Percentiles rank a stretch among this genome's conserved stretches.
These are phyloP conservation scores for Eimeria sp. DNA, from an alignment of 169 alveolate species.

Conservation along the genomic window DNA sequence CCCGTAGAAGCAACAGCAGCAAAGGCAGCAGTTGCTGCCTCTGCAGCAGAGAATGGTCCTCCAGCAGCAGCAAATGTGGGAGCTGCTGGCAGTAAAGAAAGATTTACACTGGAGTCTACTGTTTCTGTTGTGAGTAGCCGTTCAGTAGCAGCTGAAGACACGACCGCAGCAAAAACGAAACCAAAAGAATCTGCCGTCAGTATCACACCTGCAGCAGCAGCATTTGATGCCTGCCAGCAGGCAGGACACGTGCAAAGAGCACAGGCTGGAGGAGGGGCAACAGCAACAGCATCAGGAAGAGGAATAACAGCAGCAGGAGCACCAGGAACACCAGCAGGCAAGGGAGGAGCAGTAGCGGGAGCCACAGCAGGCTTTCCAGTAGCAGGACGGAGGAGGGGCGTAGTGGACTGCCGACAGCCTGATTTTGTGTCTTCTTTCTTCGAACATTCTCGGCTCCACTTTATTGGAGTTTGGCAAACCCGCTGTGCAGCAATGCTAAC, in stretches of 20 bases:
- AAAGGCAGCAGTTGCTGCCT: not conserved
- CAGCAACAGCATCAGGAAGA: not conserved
- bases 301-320: not conserved
- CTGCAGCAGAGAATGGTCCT: not conserved
- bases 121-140: not conserved
- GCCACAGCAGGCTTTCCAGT: not conserved
- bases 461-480: conserved; percentile 74
- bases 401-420: conserved; percentile 22
- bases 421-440: conserved; percentile 67
- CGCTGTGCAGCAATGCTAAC: conserved; percentile 59
- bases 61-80: not conserved
- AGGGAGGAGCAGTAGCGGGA: not conserved
- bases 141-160: not conserved
- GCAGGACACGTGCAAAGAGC: not conserved
- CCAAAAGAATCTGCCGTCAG: not conserved
- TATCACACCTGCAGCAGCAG: conserved; percentile 5
- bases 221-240: not conserved
- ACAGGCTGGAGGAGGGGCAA: not conserved
- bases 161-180: conserved; percentile 4
- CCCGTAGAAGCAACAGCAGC: not conserved
- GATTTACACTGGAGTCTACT: not conserved
- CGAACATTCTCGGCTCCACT: conserved; percentile 73
- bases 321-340: not conserved
- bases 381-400: not conserved
- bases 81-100: not conserved